Conservation (phyloP, 2,329 filamentous ascomycete species). For the Aspergillus chevalieri region DNA sequence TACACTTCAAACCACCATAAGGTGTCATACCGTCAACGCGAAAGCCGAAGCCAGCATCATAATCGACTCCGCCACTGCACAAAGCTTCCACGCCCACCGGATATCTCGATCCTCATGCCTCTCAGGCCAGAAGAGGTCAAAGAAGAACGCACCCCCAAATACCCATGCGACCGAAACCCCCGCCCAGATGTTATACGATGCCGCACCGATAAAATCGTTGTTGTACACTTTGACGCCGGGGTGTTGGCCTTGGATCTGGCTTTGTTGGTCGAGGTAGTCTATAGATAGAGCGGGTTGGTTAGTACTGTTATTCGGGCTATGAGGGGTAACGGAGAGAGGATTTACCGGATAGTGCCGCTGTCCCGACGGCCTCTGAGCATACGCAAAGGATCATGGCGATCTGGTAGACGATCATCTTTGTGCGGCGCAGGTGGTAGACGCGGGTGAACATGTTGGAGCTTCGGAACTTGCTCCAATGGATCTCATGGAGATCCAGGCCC, state of each 20-base stretch:
- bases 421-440: slow-evolving; percentile 50
- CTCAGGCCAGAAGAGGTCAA: slow-evolving; percentile 57
- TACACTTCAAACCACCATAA: background rate
- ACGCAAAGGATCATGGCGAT: slow-evolving; percentile 54
- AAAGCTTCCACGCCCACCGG: slow-evolving; percentile 50
- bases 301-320: background rate
- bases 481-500: slow-evolving; percentile 52
- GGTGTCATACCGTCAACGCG: slow-evolving; percentile 39
- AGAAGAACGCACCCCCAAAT: slow-evolving; percentile 56
- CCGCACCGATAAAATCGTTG: slow-evolving; percentile 51
- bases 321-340: background rate
- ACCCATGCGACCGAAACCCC: slow-evolving; percentile 53
- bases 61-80: slow-evolving; percentile 43
- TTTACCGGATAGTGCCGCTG: slow-evolving; percentile 49
- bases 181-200: slow-evolving; percentile 54
- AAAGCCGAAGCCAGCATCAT: slow-evolving; percentile 43
- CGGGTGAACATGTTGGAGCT: slow-evolving; percentile 54
- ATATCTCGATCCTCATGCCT: slow-evolving; percentile 45
- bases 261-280: slow-evolving; percentile 53
- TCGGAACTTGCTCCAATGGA: slow-evolving; percentile 55
- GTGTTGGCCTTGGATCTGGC: slow-evolving; percentile 38
- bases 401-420: slow-evolving; percentile 57
- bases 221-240: slow-evolving; percentile 44
- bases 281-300: background rate
- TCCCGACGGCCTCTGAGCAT: slow-evolving; percentile 52